A percentile compares a stretch with the other conserved stretches of the same genome.
These are phyloP conservation scores for Zarea fungicola DNA, from an alignment of 2,329 filamentous ascomycete genomes.

Conservation along the genomic window DNA sequence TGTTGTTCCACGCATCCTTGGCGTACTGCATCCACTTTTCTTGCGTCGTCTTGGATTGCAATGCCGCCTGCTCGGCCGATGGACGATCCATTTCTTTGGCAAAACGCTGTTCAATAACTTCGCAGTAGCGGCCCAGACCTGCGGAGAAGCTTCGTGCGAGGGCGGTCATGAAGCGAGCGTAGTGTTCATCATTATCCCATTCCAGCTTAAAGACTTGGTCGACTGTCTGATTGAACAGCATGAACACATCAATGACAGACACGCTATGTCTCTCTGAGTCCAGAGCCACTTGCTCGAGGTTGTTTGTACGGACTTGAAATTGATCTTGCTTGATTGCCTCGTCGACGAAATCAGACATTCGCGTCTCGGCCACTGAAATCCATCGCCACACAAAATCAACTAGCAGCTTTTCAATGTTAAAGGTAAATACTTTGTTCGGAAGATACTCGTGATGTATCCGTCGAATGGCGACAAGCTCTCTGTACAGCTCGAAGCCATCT, in stretches of 20 bases:
- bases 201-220: slow-evolving; percentile 81
- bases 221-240: slow-evolving; percentile 86
- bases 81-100: slow-evolving; percentile 87
- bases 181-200: slow-evolving; percentile 90
- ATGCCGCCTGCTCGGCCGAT: slow-evolving; percentile 79
- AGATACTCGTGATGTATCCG: slow-evolving; percentile 72
- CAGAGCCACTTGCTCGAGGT: slow-evolving; percentile 56
- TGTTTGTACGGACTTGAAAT: slow-evolving; percentile 69
- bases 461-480: slow-evolving; percentile 78
- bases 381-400: slow-evolving; percentile 95
- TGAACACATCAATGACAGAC: slow-evolving; percentile 89
- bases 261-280: slow-evolving; percentile 88
- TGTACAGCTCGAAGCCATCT: slow-evolving; percentile 92
- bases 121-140: slow-evolving; percentile 84
- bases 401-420: slow-evolving; percentile 79
- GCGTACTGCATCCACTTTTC: slow-evolving; percentile 92
- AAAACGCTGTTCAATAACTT: slow-evolving; percentile 81
- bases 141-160: slow-evolving; percentile 78
- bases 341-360: slow-evolving; percentile 78
- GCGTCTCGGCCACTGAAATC: slow-evolving; percentile 75
- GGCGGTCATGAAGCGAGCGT: slow-evolving; percentile 95
- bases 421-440: slow-evolving; percentile 70
- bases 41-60: slow-evolving; percentile 72
- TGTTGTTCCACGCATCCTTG: slow-evolving; percentile 86
- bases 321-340: slow-evolving; percentile 85